Evolutionary conservation across 176 grass and related monocot genomes (phyloP), one percentile per base, ranked within the genome.

Genomic region (Raddia guianensis): DNA sequence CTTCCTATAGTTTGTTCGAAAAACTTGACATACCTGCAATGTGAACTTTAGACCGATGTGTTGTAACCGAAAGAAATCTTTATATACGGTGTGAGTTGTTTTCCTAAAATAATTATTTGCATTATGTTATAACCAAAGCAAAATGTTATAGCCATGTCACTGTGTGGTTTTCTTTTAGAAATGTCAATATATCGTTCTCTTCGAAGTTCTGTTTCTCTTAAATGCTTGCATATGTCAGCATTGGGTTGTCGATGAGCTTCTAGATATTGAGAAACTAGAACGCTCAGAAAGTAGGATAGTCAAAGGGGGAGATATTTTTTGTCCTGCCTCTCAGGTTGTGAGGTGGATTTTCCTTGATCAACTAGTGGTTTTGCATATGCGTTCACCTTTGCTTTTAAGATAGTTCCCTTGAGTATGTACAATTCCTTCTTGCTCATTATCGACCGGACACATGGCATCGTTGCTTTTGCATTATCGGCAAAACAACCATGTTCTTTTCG

Each of bases 381-480:
- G 8, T 59, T 0, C 1, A 3, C 16, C 45, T 57, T 54, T 20
- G 15, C 37, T 5, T 72, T 56, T 56, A 10, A 52, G 10, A 32
- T 52, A 18, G 49, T 35, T 73, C 34, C n/a, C 12, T 53, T 48
- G 0, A 1, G 13, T 47, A 49, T 32, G 53, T 3, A 9, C 49
- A 33, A 7, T 73, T 54, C 70, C 49, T 52, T 13, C 10, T 13
- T 16, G 20, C 35, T 6, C 35, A 40, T 7, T 9, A 19, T 9
- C 19, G 16, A 74, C 68, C 46, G 74, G 45, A 57, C 33, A 74
- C 9, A 67, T 44, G 73, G 46, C 67, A 78, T n/a, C n/a, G n/a
- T n/a, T n/a, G n/a, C n/a, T n/a, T n/a, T n/a, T n/a, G n/a, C n/a
- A n/a, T n/a, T n/a, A n/a, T n/a, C n/a, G n/a, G n/a, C n/a, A n/a